Evolutionary conservation across 75 land plant species (phyloP), one percentile per base, ranked within the genome.

Genomic region (Selaginella moellendorffii): DNA sequence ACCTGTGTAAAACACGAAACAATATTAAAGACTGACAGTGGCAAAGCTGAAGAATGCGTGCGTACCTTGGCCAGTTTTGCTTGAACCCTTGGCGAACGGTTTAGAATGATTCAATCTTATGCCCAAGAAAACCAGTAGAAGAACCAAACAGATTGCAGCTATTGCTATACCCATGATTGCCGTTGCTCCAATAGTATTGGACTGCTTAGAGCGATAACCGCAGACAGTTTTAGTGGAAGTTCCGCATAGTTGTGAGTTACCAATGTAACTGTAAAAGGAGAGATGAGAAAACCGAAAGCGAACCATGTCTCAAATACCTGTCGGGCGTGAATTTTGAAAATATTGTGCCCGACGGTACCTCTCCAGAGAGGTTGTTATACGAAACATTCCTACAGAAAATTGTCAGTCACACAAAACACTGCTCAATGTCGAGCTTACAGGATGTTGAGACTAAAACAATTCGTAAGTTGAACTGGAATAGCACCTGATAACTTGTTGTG

Each of bases 401-500:
- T 14, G 46, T 36, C 46, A 2, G 8, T 56, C 59, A 56, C 8
- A 56, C 24, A 72, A 60, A 17, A 71, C 51, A 52, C 10, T 23
- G 22, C 10, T 64, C 19, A 26, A n/a, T 17, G 2, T 9, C 2
- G 0, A 53, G 67, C 89, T 74, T 74, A 87, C 93, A 92, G 58
- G 51, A 66, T 30, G 54, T 80, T 59, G 31, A 93, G 96, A 63
- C 90, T 88, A 24, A 83, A 73, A 63, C 95, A 88, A 59, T 82
- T 83, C 20, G 71, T 52, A 54, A 93, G 74, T 63, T 81, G 80
- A 24, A 75, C 62, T 27, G 77, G 77, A 17, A 93, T 77, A 53
- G 80, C 76, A 30, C 98, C 98, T 24, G 96, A 78, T 18, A 88
- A 66, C 59, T 80, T 82, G 58, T 93, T 93, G 59, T 80, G 69